Evolutionary conservation across 2,329 filamentous ascomycete genomes (phyloP), one percentile per base, ranked within the genome.

Genomic region (Pleurostoma richardsiae): DNA sequence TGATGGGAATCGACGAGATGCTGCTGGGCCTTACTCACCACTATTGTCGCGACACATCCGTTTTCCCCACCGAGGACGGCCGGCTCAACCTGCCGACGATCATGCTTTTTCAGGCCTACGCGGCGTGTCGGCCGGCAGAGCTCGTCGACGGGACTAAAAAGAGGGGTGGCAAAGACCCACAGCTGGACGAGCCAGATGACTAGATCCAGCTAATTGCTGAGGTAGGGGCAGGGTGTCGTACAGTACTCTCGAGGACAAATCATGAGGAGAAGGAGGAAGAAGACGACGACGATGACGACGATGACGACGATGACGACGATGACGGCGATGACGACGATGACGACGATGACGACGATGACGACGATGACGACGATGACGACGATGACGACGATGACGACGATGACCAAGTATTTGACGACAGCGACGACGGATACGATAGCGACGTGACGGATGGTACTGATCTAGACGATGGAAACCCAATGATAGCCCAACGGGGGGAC

Each of bases 21-120:
- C 38, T 55, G 28, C 47, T 55, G 11, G 43, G 50, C 10, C 51
- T 55, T 11, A 54, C 43, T 11, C 30, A 54, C 31, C 29, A 56
- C 45, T 59, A 42, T 52, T 52, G 56, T 36, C 50, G 49, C 31
- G 54, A 59, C 45, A 39, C 48, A 29, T 52, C 46, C 38, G 46
- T 58, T 40, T 60, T 54, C 43, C 54, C 44, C 19, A 59, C 53
- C n/a, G 47, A 60, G 45, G 54, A 56, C 42, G 51, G 58, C 40
- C 47, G 49, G 28, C 49, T 52, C 31, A 50, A 59, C 43, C 38
- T 56, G 3, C 48, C 55, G 10, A 54, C 49, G 2, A 56, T 59
- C n/a, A 52, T 57, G 44, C 54, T 58, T 5, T 56, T 60, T 41
- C 41, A 58, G 46, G 44, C 50, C 30, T 60, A 58, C 27, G 58